Evolutionary conservation across 192 early-diverging fungal species (phyloP).

Genomic region (Mortierella hygrophila): DNA sequence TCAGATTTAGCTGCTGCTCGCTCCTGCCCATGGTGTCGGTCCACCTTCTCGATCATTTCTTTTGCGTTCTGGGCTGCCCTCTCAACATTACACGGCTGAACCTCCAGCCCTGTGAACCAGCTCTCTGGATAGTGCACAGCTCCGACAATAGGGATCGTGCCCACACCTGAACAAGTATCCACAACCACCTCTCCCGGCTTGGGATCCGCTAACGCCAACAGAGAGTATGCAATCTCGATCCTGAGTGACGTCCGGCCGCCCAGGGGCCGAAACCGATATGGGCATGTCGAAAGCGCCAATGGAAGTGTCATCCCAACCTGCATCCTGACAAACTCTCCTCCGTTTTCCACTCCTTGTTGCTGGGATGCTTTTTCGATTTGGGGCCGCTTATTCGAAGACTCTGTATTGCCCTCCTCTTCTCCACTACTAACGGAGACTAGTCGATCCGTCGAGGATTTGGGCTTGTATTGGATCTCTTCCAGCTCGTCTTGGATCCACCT

Average conservation of each 20-base stretch:
- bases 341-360: not conserved
- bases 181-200: constrained; percentile 58
- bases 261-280: constrained; percentile 54
- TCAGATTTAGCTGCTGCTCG: not conserved
- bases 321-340: constrained; percentile 3
- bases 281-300: constrained; percentile 28
- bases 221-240: constrained; percentile 58
- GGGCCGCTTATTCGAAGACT: not conserved
- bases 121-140: constrained; percentile 52
- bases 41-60: constrained; percentile 22
- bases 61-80: constrained; percentile 31
- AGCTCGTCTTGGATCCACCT: constrained; percentile 29
- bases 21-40: not conserved
- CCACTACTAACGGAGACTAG: not conserved
- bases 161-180: constrained; percentile 61
- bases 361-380: not conserved
- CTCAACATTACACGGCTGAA: constrained; percentile 28
- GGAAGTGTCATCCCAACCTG: constrained; percentile 41
- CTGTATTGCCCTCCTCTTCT: not conserved
- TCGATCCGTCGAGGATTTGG: not conserved
- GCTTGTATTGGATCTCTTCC: constrained; percentile 13
- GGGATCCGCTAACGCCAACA: constrained; percentile 45
- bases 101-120: constrained; percentile 56
- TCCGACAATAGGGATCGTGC: constrained; percentile 56
- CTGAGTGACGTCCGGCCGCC: constrained; percentile 60